phyloP scores from a whole-genome alignment of 768 basidiomycete species.

The Psilocybe sp. region DNA sequence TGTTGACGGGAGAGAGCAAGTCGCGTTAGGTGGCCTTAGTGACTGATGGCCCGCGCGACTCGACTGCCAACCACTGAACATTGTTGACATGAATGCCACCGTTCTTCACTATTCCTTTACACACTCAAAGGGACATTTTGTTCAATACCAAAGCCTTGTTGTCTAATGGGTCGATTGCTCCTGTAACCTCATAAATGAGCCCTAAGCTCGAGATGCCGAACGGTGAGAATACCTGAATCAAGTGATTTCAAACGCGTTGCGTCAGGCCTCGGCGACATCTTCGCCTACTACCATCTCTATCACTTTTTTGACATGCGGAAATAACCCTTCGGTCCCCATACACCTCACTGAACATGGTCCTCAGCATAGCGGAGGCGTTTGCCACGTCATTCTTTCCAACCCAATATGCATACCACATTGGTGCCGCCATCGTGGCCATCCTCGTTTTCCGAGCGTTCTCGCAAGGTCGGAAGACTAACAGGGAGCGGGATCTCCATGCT shows the following conservation, averaged over 20 bases:
- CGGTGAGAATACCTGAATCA: constrained; percentile 2
- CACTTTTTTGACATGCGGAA: constrained; percentile 2
- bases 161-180: too few relatives aligned
- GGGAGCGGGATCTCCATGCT: constrained; percentile 76
- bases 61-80: neutral
- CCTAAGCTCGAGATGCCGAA: neutral
- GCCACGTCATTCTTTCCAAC: constrained; percentile 46
- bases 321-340: constrained; percentile 2
- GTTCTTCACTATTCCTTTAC: too few relatives aligned
- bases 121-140: too few relatives aligned
- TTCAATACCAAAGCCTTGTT: too few relatives aligned
- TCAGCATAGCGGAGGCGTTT: constrained; percentile 23
- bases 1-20: constrained; percentile 9
- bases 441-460: constrained; percentile 55
- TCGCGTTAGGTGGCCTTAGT: constrained; percentile 11
- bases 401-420: constrained; percentile 54
- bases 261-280: neutral
- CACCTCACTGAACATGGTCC: constrained; percentile 21
- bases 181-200: too few relatives aligned
- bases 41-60: constrained; percentile 3
- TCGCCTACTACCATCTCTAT: neutral
- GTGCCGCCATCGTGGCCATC: constrained; percentile 39
- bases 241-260: neutral
- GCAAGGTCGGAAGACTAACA: constrained; percentile 66
- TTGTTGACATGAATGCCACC: too few relatives aligned